Conservation (phyloP, 2,329 filamentous ascomycete species). For the Microcyclospora tardicrescens region DNA sequence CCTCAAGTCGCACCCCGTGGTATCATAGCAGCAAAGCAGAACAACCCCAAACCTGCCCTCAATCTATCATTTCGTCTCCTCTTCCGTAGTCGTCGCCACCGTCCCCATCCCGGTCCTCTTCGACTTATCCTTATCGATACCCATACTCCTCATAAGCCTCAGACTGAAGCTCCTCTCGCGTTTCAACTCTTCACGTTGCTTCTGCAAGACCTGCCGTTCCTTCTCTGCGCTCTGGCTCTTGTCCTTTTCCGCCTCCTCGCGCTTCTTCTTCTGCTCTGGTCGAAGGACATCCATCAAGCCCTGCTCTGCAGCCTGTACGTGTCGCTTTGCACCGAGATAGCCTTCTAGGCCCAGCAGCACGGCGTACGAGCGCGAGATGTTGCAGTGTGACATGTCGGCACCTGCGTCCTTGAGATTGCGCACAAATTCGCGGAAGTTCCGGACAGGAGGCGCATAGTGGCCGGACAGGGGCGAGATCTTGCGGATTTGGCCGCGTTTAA, state of each 20-base stretch:
- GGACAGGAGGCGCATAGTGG: conserved; percentile 72
- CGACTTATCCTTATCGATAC: conserved; percentile 2
- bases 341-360: conserved; percentile 71
- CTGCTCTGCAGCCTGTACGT: conserved; percentile 46
- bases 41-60: background rate
- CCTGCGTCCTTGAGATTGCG: conserved; percentile 57
- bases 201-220: conserved; percentile 40
- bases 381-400: conserved; percentile 67
- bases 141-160: conserved; percentile 19
- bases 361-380: conserved; percentile 69
- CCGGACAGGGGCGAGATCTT: conserved; percentile 57
- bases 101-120: conserved; percentile 4
- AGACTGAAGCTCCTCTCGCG: conserved; percentile 23
- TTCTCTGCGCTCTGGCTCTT: conserved; percentile 49
- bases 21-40: background rate
- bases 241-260: conserved; percentile 38
- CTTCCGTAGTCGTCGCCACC: conserved; percentile 10
- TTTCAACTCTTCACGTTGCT: conserved; percentile 28
- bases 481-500: conserved; percentile 66
- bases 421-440: conserved; percentile 74
- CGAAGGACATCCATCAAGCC: conserved; percentile 46
- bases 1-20: no score
- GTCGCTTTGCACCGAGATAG: conserved; percentile 56
- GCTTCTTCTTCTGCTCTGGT: conserved; percentile 43
- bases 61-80: conserved; percentile 14